Percentiles rank a stretch among this genome's conserved stretches.
Conservation (phyloP, 345 rosid species). For the Capsella bursapastoris region DNA sequence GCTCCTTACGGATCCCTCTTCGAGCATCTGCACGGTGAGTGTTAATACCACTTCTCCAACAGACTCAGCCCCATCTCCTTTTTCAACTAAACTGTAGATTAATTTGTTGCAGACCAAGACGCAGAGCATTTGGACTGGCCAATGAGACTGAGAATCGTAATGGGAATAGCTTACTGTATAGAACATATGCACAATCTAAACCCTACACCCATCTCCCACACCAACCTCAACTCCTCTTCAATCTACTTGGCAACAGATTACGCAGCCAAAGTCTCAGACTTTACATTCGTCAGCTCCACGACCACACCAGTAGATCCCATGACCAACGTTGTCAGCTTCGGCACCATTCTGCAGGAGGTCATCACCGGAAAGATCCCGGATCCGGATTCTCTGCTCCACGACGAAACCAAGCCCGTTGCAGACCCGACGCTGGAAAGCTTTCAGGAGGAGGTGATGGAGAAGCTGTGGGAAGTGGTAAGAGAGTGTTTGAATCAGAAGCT, state of each 20-base stretch:
- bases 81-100: not conserved
- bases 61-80: conserved; percentile 4
- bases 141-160: conserved; percentile 71
- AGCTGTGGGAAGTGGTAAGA: conserved; percentile 60
- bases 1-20: conserved; percentile 92
- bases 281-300: conserved; percentile 56
- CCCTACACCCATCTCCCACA: conserved; percentile 63
- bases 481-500: conserved; percentile 64
- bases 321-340: conserved; percentile 63
- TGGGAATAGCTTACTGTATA: conserved; percentile 93
- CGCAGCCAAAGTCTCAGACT: conserved; percentile 91
- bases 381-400: conserved; percentile 46
- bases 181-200: conserved; percentile 78
- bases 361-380: conserved; percentile 75
- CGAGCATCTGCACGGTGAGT: conserved; percentile 88
- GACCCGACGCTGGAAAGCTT: conserved; percentile 68
- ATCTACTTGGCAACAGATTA: conserved; percentile 82
- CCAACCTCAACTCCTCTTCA: conserved; percentile 67
- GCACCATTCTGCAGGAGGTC: conserved; percentile 72
- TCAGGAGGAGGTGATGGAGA: conserved; percentile 58
- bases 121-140: conserved; percentile 91
- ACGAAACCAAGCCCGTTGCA: conserved; percentile 50
- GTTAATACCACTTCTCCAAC: conserved; percentile 1
- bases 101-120: conserved; percentile 60
- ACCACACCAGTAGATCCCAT: conserved; percentile 43